Evolutionary conservation across 164 flowering plant genomes (phyloP).

Genomic region (Berberis vulgaris): DNA sequence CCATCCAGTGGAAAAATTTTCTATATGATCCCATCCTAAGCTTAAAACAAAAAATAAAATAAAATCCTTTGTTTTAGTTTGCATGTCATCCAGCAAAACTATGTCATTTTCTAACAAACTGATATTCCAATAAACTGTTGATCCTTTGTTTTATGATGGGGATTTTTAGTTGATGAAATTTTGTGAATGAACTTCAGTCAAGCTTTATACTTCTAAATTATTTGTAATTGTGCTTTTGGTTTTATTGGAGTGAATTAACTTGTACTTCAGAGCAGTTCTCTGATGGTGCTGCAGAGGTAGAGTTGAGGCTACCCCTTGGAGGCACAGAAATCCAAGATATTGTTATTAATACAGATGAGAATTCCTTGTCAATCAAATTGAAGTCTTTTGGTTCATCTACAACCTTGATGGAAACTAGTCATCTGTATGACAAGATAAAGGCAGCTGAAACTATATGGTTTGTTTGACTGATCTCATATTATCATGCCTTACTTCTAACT

Average conservation of each 20-base stretch:
- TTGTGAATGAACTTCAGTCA: too few relatives aligned
- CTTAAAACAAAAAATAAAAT: too few relatives aligned
- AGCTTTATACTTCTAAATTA: too few relatives aligned
- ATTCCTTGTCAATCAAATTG: conserved; percentile 45
- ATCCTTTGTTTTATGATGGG: too few relatives aligned
- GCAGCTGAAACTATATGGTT: conserved; percentile 93
- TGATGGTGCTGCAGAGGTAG: conserved; percentile 77
- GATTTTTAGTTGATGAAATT: too few relatives aligned
- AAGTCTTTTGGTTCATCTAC: conserved; percentile 28
- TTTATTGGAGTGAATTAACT: background rate
- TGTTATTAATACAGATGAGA: conserved; percentile 54
- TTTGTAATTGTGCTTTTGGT: too few relatives aligned
- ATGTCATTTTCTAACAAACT: too few relatives aligned
- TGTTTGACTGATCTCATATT: background rate
- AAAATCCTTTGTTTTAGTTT: too few relatives aligned
- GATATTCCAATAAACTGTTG: too few relatives aligned
- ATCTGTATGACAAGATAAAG: conserved; percentile 77
- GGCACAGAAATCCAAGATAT: conserved; percentile 36
- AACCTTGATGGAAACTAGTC: conserved; percentile 55
- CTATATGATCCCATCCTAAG: too few relatives aligned
- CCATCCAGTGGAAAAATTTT: too few relatives aligned
- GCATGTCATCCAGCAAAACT: too few relatives aligned
- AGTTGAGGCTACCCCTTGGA: conserved; percentile 53
- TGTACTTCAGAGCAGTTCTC: conserved; percentile 44
- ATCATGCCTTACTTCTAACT: background rate